Evolutionary conservation across 2,329 filamentous ascomycete genomes (phyloP).

Genomic region (Magnaporthiopsis rhizophila): DNA sequence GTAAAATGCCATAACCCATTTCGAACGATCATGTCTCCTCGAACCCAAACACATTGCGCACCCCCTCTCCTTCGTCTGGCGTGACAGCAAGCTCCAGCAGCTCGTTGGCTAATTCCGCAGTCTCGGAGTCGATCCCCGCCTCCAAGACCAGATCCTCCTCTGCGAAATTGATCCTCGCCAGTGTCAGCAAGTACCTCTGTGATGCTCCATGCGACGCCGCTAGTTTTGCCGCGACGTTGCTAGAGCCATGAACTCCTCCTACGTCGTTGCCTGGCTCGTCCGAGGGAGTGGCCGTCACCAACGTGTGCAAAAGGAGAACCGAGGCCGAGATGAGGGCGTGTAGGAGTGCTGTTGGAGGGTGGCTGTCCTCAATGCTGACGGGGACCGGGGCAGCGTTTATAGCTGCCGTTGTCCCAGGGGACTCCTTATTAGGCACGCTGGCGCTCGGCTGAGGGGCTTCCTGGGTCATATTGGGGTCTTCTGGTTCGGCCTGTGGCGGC

Average conservation of each 20-base stretch:
- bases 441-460: constrained; percentile 1
- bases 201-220: constrained; percentile 60
- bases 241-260: neutral
- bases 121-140: constrained; percentile 65
- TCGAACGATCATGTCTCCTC: neutral
- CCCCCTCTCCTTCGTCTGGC: constrained; percentile 52
- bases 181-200: constrained; percentile 73
- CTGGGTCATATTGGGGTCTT: constrained; percentile 8
- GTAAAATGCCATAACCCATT: neutral
- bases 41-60: constrained; percentile 6
- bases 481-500: neutral
- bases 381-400: neutral
- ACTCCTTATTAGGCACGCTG: neutral
- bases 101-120: constrained; percentile 72
- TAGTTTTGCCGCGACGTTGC: constrained; percentile 64
- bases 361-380: neutral
- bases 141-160: constrained; percentile 73
- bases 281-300: constrained; percentile 40
- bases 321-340: constrained; percentile 40
- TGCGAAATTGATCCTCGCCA: constrained; percentile 79
- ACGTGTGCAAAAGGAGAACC: constrained; percentile 41
- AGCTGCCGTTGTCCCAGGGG: neutral
- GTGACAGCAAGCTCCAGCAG: constrained; percentile 75
- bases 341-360: constrained; percentile 19
- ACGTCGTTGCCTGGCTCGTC: constrained; percentile 16